Evolutionary conservation across 306 rosid species (phyloP).

Genomic region (Cicer bijugum): DNA sequence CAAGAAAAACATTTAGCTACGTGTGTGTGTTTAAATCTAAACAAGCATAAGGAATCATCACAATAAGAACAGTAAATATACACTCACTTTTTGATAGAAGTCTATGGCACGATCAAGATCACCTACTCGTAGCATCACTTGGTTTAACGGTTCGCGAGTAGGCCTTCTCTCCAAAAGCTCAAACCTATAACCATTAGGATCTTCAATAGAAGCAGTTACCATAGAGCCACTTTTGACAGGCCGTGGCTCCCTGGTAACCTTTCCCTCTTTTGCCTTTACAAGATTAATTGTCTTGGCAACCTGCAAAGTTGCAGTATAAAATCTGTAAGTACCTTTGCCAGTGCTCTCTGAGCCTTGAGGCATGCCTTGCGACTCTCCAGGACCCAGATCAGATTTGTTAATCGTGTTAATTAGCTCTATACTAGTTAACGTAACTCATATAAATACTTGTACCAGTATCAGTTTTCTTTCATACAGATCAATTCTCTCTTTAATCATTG

Average conservation of each 20-base stretch:
- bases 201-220: conserved; percentile 77
- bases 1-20: conserved; percentile 34
- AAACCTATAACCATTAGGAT: conserved; percentile 89
- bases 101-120: conserved; percentile 81
- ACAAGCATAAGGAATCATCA: conserved; percentile 36
- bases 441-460: too few relatives aligned
- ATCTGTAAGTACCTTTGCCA: too few relatives aligned
- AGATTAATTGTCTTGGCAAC: conserved; percentile 73
- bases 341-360: too few relatives aligned
- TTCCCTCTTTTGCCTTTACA: conserved; percentile 82
- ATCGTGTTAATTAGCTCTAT: too few relatives aligned
- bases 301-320: conserved; percentile 47
- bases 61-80: conserved; percentile 27
- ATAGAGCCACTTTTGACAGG: conserved; percentile 70
- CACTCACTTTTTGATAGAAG: conserved; percentile 80
- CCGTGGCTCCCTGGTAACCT: conserved; percentile 75
- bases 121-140: conserved; percentile 92
- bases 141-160: conserved; percentile 81
- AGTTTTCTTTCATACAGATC: background rate
- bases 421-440: too few relatives aligned
- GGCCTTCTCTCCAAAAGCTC: conserved; percentile 83
- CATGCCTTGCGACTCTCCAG: too few relatives aligned
- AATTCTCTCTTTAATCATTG: background rate
- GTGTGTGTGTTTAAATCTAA: conserved; percentile 33
- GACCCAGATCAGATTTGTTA: too few relatives aligned